These are phyloP conservation scores for Myxozyma monticola DNA, from an alignment of 805 yeast species.

Conservation along the genomic window DNA sequence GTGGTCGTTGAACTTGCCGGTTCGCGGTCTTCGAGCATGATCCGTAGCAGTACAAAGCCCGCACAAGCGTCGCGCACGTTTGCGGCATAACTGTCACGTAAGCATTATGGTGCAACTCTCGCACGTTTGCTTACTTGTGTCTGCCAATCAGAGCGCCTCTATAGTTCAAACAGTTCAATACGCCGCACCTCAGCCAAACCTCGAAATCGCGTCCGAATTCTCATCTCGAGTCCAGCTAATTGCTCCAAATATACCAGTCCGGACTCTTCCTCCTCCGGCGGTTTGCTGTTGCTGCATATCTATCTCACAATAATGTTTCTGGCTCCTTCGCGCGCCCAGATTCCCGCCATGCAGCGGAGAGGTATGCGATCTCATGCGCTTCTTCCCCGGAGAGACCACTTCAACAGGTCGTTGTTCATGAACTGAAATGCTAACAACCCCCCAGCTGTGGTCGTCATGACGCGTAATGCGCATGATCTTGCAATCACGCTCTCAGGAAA, in stretches of 20 bases:
- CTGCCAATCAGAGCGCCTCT: constrained; percentile 13
- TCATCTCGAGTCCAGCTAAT: neutral
- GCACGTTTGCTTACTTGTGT: too few species aligned
- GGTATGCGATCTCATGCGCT: constrained; percentile 7
- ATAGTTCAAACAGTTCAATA: too few species aligned
- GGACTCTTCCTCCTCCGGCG: too few species aligned
- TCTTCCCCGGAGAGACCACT: too few species aligned
- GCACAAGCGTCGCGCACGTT: too few species aligned
- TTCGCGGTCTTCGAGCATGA: too few species aligned
- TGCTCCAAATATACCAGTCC: neutral
- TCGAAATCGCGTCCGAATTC: neutral
- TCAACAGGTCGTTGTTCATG: neutral
- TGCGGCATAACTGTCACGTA: too few species aligned
- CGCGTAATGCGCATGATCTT: constrained; percentile 36
- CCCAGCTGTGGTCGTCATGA: constrained; percentile 2
- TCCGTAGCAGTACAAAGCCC: too few species aligned
- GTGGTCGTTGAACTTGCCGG: too few species aligned
- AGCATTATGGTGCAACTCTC: too few species aligned
- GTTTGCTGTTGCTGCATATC: too few species aligned
- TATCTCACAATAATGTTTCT: constrained; percentile 10
- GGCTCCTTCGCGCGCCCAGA: constrained; percentile 17
- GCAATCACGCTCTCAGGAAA: constrained; percentile 75
- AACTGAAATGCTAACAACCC: neutral
- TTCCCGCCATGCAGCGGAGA: constrained; percentile 7
- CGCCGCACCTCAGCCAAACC: too few species aligned